Evolutionary conservation across 2,329 filamentous ascomycete genomes (phyloP).

Genomic region (Coniochaeta pulveracea): DNA sequence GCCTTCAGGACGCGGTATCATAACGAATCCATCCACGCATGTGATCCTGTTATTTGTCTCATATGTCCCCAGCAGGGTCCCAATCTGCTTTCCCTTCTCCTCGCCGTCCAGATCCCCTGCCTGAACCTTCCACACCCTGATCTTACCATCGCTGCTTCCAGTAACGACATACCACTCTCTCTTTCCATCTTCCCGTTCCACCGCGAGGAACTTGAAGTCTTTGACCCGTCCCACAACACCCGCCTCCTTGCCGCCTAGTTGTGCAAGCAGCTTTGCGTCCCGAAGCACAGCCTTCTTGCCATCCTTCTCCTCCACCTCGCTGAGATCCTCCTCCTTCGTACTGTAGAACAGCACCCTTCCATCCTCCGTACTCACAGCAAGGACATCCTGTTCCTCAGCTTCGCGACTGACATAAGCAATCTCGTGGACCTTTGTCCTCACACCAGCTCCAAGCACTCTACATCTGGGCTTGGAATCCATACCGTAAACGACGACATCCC

Average conservation of each 20-base stretch:
- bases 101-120: constrained; percentile 24
- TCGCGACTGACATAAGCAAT: constrained; percentile 53
- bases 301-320: constrained; percentile 2
- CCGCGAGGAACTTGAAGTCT: constrained; percentile 63
- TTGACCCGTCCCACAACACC: constrained; percentile 69
- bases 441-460: constrained; percentile 54
- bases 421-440: constrained; percentile 72
- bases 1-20: constrained; percentile 58
- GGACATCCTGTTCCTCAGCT: constrained; percentile 24
- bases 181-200: constrained; percentile 23
- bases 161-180: constrained; percentile 50
- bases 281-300: constrained; percentile 24
- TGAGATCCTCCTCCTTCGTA: constrained; percentile 30
- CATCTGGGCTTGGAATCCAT: constrained; percentile 78
- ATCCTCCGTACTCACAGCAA: constrained; percentile 82
- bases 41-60: constrained; percentile 85
- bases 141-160: constrained; percentile 72
- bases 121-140: constrained; percentile 64
- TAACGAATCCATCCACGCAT: constrained; percentile 75
- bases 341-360: constrained; percentile 78
- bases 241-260: constrained; percentile 63
- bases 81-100: constrained; percentile 30
- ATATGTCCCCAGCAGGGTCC: constrained; percentile 62
- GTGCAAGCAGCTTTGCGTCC: constrained; percentile 57
- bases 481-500: constrained; percentile 74